A percentile compares a stretch with the other conserved stretches of the same genome.
These are phyloP conservation scores for Myrica gale DNA, from an alignment of 306 rosid species.

Conservation along the genomic window DNA sequence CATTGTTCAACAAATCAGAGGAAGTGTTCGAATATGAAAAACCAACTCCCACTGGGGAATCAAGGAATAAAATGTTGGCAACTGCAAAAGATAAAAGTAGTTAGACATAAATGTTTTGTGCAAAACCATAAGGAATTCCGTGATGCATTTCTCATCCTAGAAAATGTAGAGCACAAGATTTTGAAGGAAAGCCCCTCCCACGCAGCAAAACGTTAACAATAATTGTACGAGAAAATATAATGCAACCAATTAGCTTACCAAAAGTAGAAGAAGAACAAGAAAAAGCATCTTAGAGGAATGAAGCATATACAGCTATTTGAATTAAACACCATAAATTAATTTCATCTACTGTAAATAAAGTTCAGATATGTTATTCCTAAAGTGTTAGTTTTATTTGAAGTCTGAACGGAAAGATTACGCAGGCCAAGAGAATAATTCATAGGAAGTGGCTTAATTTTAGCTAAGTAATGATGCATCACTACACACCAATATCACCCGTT, in stretches of 20 bases:
- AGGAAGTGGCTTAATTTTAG: not conserved
- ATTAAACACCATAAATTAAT: not conserved
- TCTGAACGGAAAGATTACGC: not conserved
- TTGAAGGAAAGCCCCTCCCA: not conserved
- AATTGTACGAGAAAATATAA: not conserved
- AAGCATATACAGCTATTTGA: too few relatives aligned
- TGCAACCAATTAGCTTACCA: not conserved
- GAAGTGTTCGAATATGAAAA: constrained; percentile 83
- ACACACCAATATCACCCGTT: not conserved
- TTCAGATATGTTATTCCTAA: not conserved
- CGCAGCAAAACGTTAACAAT: not conserved
- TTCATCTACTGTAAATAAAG: not conserved
- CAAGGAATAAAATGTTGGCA: constrained; percentile 81
- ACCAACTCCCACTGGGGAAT: constrained; percentile 94
- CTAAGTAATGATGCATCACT: not conserved
- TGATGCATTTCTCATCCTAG: not conserved
- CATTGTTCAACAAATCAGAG: constrained; percentile 59
- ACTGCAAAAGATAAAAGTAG: constrained; percentile 42
- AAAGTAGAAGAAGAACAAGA: not conserved
- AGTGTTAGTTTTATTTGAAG: not conserved
- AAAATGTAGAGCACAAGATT: not conserved
- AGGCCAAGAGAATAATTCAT: not conserved
- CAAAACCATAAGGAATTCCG: not conserved
- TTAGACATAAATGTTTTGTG: constrained; percentile 12
- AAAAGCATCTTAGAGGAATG: not conserved